These are phyloP conservation scores for Rubus idaeus DNA, from an alignment of 306 rosid genomes.

Conservation along the genomic window DNA sequence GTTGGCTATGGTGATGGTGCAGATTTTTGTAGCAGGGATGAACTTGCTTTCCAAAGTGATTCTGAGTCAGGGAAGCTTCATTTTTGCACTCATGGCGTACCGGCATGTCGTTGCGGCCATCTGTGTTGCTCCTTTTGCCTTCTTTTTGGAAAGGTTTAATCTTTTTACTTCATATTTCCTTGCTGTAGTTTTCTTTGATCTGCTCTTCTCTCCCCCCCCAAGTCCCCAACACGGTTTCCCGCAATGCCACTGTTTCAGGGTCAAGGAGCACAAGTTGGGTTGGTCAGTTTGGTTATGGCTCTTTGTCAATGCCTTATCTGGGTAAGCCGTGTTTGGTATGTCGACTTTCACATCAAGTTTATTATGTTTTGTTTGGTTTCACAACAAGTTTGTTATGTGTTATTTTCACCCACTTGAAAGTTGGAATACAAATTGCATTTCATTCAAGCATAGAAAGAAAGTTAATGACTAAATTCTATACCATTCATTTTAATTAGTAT, in stretches of 20 bases:
- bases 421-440: neutral
- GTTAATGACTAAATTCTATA: neutral
- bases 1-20: slow-evolving; percentile 55
- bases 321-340: slow-evolving; percentile 37
- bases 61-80: slow-evolving; percentile 48
- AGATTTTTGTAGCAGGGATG: slow-evolving; percentile 47
- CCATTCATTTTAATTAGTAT: neutral
- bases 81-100: slow-evolving; percentile 59
- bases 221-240: neutral
- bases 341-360: neutral
- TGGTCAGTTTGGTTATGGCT: slow-evolving; percentile 58
- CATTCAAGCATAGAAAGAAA: neutral
- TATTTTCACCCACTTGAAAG: neutral
- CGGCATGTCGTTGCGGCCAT: slow-evolving; percentile 60
- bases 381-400: neutral
- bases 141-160: slow-evolving; percentile 53
- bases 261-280: slow-evolving; percentile 27
- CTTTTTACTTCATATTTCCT: neutral
- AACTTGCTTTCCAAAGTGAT: slow-evolving; percentile 53
- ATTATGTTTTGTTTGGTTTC: neutral
- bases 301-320: slow-evolving; percentile 56
- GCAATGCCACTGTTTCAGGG: slow-evolving; percentile 41
- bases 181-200: neutral
- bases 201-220: neutral
- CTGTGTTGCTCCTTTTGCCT: slow-evolving; percentile 66